A percentile compares a stretch with the other conserved stretches of the same genome.
phyloP scores from a whole-genome alignment of 2,329 filamentous ascomycete species.

The Periconia sp. region DNA sequence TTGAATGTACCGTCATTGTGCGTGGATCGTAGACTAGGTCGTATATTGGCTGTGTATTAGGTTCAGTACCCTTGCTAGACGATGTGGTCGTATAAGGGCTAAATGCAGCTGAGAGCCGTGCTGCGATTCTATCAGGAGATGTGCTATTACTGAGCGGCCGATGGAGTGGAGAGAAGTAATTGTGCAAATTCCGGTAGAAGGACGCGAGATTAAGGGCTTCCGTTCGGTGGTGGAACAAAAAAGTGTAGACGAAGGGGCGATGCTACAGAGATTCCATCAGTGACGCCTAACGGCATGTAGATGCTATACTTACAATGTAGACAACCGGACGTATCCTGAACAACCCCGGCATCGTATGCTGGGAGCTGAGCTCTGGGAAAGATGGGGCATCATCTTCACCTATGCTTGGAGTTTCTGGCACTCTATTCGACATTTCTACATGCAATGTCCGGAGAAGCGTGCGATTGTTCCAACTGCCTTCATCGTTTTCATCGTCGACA shows the following conservation, averaged over 20 bases:
- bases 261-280: constrained; percentile 44
- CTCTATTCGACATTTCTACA: constrained; percentile 64
- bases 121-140: constrained; percentile 47
- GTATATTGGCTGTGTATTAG: constrained; percentile 57
- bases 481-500: constrained; percentile 52
- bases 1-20: constrained; percentile 64
- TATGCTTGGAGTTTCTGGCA: constrained; percentile 13
- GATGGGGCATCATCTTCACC: constrained; percentile 21
- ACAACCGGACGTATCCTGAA: constrained; percentile 68
- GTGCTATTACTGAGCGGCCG: constrained; percentile 53
- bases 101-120: constrained; percentile 48
- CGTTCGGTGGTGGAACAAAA: constrained; percentile 71
- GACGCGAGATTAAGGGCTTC: constrained; percentile 55
- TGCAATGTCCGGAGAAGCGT: constrained; percentile 70
- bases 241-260: constrained; percentile 77
- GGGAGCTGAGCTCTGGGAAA: constrained; percentile 12
- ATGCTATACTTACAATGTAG: constrained; percentile 60
- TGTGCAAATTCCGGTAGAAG: constrained; percentile 59
- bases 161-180: constrained; percentile 57
- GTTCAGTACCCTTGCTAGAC: constrained; percentile 26
- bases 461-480: constrained; percentile 51
- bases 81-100: constrained; percentile 44
- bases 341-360: constrained; percentile 11
- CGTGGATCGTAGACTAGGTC: constrained; percentile 67
- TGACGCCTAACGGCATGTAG: not conserved